These are phyloP conservation scores for Diaporthe velutina DNA, from an alignment of 2,329 filamentous ascomycete species.

Conservation along the genomic window DNA sequence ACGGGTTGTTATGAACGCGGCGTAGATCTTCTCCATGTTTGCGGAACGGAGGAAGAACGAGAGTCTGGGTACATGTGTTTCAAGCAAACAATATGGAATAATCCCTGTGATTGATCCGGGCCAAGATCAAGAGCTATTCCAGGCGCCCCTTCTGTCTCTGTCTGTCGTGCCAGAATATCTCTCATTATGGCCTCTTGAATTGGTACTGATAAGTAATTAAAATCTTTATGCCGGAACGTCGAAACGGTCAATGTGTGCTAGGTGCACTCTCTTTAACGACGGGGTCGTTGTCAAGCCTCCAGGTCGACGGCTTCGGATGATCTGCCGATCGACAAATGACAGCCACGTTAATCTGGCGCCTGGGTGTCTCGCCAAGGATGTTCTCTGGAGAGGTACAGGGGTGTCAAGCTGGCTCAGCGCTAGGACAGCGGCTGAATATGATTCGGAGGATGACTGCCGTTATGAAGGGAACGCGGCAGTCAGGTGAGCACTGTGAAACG, in stretches of 20 bases:
- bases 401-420: neutral
- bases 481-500: neutral
- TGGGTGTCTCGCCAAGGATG: neutral
- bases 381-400: neutral
- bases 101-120: constrained; percentile 20
- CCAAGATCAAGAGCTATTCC: neutral
- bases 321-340: constrained; percentile 32
- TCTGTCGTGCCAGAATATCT: neutral
- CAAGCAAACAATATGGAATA: constrained; percentile 20
- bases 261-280: neutral
- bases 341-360: neutral
- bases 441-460: constrained; percentile 34
- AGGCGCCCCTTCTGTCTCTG: neutral
- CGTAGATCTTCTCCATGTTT: constrained; percentile 24
- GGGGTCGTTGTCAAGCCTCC: neutral
- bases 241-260: neutral
- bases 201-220: neutral
- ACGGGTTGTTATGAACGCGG: neutral
- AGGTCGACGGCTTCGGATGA: neutral
- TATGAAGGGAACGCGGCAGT: neutral
- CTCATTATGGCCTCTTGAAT: neutral
- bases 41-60: constrained; percentile 3
- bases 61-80: constrained; percentile 16
- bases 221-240: neutral
- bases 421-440: constrained; percentile 33